These are phyloP conservation scores for Boeremia lycopersici DNA, from an alignment of 2,329 filamentous ascomycete genomes.

Conservation along the genomic window DNA sequence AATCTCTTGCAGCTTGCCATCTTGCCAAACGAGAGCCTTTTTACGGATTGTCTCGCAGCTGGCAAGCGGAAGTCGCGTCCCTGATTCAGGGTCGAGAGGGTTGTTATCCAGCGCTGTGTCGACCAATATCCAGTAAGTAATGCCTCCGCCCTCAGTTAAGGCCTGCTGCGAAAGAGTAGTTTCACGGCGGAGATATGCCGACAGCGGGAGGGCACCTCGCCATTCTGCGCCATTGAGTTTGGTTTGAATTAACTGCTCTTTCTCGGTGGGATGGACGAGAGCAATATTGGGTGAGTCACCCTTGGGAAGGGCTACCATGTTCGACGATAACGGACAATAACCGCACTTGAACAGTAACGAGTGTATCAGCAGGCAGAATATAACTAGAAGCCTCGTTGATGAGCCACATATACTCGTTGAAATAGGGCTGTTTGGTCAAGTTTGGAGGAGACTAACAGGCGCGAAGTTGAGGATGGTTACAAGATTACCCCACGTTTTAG, in stretches of 20 bases:
- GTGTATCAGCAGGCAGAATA: too few species aligned
- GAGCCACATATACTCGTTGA: not conserved
- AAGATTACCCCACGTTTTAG: too few species aligned
- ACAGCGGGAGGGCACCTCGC: slow-evolving; percentile 60
- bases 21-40: slow-evolving; percentile 52
- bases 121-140: slow-evolving; percentile 66
- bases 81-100: slow-evolving; percentile 45
- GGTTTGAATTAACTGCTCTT: slow-evolving; percentile 60
- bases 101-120: slow-evolving; percentile 48
- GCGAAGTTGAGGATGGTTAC: too few species aligned
- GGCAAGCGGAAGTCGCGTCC: slow-evolving; percentile 55
- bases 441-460: too few species aligned
- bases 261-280: slow-evolving; percentile 60
- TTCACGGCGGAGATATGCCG: slow-evolving; percentile 65
- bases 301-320: slow-evolving; percentile 51
- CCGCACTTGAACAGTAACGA: too few species aligned
- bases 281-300: slow-evolving; percentile 58
- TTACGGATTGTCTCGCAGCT: slow-evolving; percentile 64
- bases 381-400: too few species aligned
- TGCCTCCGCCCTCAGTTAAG: slow-evolving; percentile 60
- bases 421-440: not conserved
- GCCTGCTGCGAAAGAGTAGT: slow-evolving; percentile 57
- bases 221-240: slow-evolving; percentile 62
- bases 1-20: slow-evolving; percentile 60
- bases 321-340: not conserved